phyloP scores from a whole-genome alignment of 257 asterid species.

The Nicotiana knightiana region DNA sequence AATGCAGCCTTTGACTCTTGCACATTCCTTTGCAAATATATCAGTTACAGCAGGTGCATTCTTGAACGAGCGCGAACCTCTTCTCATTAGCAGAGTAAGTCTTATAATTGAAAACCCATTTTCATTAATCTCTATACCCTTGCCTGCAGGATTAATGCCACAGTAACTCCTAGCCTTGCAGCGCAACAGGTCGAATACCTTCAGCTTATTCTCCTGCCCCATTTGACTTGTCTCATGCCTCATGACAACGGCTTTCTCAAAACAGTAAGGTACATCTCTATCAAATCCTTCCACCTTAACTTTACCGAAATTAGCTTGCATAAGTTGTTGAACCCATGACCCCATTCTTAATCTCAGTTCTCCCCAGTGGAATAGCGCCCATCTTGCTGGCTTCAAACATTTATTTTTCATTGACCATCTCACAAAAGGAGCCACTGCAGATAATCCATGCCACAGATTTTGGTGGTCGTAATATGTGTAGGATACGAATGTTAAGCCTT shows the following conservation, averaged over 20 bases:
- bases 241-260: slow-evolving; percentile 35
- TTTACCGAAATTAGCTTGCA: slow-evolving; percentile 18
- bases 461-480: slow-evolving; percentile 23
- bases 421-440: slow-evolving; percentile 27
- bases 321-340: slow-evolving; percentile 23
- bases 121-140: slow-evolving; percentile 10
- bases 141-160: slow-evolving; percentile 16
- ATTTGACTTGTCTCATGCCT: slow-evolving; percentile 28
- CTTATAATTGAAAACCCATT: slow-evolving; percentile 22
- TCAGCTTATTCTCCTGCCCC: slow-evolving; percentile 25
- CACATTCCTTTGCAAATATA: slow-evolving; percentile 24
- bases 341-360: slow-evolving; percentile 29
- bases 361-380: slow-evolving; percentile 36
- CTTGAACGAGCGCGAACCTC: slow-evolving; percentile 33
- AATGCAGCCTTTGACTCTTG: slow-evolving; percentile 21
- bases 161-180: slow-evolving; percentile 31
- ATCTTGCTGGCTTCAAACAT: slow-evolving; percentile 26
- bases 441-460: slow-evolving; percentile 38
- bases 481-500: slow-evolving; percentile 34
- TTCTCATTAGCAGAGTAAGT: slow-evolving; percentile 29
- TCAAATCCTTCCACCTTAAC: slow-evolving; percentile 25
- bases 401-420: slow-evolving; percentile 29
- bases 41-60: slow-evolving; percentile 27
- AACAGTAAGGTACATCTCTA: slow-evolving; percentile 26
- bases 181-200: slow-evolving; percentile 19